A percentile compares a stretch with the other conserved stretches of the same genome.
Evolutionary conservation across 495 filamentous ascomycete genomes (phyloP).

Genomic region (Glonium stellatum): DNA sequence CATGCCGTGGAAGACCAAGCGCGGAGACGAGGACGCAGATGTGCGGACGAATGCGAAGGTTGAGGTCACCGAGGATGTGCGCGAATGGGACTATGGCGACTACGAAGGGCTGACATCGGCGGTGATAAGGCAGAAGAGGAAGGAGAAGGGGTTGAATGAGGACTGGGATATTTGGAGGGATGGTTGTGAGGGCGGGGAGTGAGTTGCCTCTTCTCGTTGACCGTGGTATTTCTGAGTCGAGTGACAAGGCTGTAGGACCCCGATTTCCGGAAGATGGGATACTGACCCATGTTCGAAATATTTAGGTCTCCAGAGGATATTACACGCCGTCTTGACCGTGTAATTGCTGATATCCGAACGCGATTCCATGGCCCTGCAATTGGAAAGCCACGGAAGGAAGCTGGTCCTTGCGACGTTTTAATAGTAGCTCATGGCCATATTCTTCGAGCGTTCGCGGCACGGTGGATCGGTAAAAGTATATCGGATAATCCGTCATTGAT

Average conservation of each 20-base stretch:
- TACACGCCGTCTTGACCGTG: conserved; percentile 32
- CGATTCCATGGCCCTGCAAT: conserved; percentile 34
- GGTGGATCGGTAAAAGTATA: conserved; percentile 25
- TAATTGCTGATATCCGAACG: conserved; percentile 36
- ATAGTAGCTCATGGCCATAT: conserved; percentile 42
- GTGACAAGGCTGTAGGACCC: conserved; percentile 48
- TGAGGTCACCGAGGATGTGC: conserved; percentile 66
- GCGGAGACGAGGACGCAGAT: conserved; percentile 37
- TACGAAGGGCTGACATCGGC: conserved; percentile 84
- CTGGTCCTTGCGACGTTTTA: conserved; percentile 35
- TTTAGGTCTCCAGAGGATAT: conserved; percentile 35
- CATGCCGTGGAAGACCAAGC: conserved; percentile 48
- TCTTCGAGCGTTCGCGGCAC: conserved; percentile 33
- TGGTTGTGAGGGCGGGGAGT: conserved; percentile 54
- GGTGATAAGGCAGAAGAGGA: conserved; percentile 57
- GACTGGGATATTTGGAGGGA: conserved; percentile 42
- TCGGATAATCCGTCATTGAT: conserved; percentile 35
- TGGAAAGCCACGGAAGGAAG: conserved; percentile 26
- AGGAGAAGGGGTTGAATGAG: conserved; percentile 42
- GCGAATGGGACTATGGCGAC: conserved; percentile 94
- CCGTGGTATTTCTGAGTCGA: background rate
- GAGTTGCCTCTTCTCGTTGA: conserved; percentile 23
- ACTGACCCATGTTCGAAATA: background rate
- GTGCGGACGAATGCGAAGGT: conserved; percentile 51
- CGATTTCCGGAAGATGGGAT: background rate